These are phyloP conservation scores for Aspergillus funiculosus DNA, from an alignment of 495 filamentous ascomycete species.

Conservation along the genomic window DNA sequence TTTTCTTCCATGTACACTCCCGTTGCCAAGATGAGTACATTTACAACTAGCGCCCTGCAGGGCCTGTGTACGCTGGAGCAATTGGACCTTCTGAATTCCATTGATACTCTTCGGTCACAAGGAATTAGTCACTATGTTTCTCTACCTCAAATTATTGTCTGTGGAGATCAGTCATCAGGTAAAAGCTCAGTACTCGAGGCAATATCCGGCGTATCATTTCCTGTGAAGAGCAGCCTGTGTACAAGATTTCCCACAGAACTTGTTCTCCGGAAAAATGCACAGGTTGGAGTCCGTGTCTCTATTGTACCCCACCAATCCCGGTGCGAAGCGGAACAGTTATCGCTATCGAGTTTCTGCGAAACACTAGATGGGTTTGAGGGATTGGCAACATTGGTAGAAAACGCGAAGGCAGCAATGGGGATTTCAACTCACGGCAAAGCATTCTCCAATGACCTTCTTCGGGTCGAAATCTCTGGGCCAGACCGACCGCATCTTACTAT, in stretches of 20 bases:
- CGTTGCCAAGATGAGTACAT: no score
- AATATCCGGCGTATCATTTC: conserved; percentile 58
- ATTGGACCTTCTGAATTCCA: conserved; percentile 49
- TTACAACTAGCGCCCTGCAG: no score
- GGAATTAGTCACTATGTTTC: conserved; percentile 54
- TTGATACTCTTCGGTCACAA: conserved; percentile 50
- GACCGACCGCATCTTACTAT: conserved; percentile 48
- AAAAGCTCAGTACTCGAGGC: conserved; percentile 58
- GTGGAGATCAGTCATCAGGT: conserved; percentile 40
- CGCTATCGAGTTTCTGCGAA: conserved; percentile 28
- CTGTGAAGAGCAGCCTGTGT: conserved; percentile 45
- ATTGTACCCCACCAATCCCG: conserved; percentile 34
- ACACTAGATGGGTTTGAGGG: conserved; percentile 30
- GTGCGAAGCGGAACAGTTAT: conserved; percentile 20
- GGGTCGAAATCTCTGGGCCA: conserved; percentile 48
- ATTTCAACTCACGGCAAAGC: conserved; percentile 32
- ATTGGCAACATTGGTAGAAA: conserved; percentile 40
- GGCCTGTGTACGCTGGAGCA: no score
- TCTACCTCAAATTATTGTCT: conserved; percentile 58
- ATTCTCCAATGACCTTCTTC: conserved; percentile 46
- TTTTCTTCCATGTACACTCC: no score
- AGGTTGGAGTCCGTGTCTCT: conserved; percentile 28
- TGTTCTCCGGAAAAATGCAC: conserved; percentile 41
- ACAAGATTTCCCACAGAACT: conserved; percentile 56
- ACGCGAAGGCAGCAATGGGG: conserved; percentile 49